phyloP scores from a whole-genome alignment of 805 yeast genomes.

The Pichia manshurica region DNA sequence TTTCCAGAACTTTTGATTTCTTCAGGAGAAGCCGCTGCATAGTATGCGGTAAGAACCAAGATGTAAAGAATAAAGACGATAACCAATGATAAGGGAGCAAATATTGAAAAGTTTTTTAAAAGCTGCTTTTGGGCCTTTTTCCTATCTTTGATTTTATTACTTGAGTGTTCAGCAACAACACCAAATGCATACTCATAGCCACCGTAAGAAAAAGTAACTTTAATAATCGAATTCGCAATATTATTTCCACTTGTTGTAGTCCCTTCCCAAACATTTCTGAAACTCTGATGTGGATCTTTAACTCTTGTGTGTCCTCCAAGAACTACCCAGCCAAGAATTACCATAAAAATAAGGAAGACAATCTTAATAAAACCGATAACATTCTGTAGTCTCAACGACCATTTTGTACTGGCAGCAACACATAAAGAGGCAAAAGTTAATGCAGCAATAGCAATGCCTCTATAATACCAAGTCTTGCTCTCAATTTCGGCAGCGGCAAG shows the following conservation, averaged over 20 bases:
- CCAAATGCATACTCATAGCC: constrained; percentile 37
- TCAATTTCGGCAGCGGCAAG: constrained; percentile 67
- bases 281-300: constrained; percentile 22
- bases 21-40: constrained; percentile 63
- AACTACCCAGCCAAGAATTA: constrained; percentile 79
- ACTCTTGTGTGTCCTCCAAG: constrained; percentile 59
- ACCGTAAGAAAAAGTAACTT: constrained; percentile 39
- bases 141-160: constrained; percentile 24
- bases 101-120: constrained; percentile 53
- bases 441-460: constrained; percentile 72
- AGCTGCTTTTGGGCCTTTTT: constrained; percentile 41
- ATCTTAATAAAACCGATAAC: constrained; percentile 67
- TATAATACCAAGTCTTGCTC: constrained; percentile 66
- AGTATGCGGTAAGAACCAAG: constrained; percentile 73
- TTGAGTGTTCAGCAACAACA: constrained; percentile 37
- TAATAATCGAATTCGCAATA: constrained; percentile 38
- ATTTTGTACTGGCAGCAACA: constrained; percentile 54
- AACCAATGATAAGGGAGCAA: constrained; percentile 70
- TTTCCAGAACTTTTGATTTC: constrained; percentile 56
- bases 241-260: constrained; percentile 38
- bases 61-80: constrained; percentile 60
- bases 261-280: constrained; percentile 35
- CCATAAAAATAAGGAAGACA: constrained; percentile 61
- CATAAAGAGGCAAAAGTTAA: constrained; percentile 64
- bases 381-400: constrained; percentile 63